A percentile compares a stretch with the other conserved stretches of the same genome.
Conservation (phyloP, 805 yeast species). For the Grigorovia yakushimaensis region DNA sequence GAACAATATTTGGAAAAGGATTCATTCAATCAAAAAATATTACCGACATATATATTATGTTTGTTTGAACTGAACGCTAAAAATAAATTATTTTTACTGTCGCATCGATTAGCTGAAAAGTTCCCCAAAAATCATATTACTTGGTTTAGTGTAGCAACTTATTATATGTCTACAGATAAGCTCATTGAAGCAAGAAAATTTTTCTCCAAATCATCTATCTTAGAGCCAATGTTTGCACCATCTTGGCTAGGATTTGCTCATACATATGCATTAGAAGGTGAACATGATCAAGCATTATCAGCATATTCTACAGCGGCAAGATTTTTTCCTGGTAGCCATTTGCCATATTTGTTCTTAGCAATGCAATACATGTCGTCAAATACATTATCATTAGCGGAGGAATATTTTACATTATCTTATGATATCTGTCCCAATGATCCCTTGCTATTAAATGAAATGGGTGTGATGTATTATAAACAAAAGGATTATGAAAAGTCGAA, state of each 20-base stretch:
- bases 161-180: slow-evolving; percentile 67
- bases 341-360: slow-evolving; percentile 83
- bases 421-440: slow-evolving; percentile 82
- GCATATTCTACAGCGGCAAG: slow-evolving; percentile 95
- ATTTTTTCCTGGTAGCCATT: slow-evolving; percentile 80
- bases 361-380: slow-evolving; percentile 93
- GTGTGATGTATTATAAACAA: slow-evolving; percentile 80
- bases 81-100: slow-evolving; percentile 66
- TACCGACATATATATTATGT: slow-evolving; percentile 77
- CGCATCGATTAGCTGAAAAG: slow-evolving; percentile 78
- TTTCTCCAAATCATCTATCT: slow-evolving; percentile 79
- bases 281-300: slow-evolving; percentile 95
- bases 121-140: slow-evolving; percentile 76
- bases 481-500: slow-evolving; percentile 62
- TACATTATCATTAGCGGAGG: slow-evolving; percentile 74
- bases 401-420: slow-evolving; percentile 67
- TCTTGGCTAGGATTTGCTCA: slow-evolving; percentile 99
- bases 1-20: slow-evolving; percentile 50
- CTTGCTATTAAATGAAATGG: slow-evolving; percentile 78
- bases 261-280: slow-evolving; percentile 96
- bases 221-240: slow-evolving; percentile 83
- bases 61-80: slow-evolving; percentile 76
- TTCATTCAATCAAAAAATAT: slow-evolving; percentile 56
- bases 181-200: slow-evolving; percentile 75
- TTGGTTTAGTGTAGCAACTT: slow-evolving; percentile 88